These are phyloP conservation scores for Raddia distichophylla DNA, from an alignment of 176 grass and related monocot genomes.

Conservation along the genomic window DNA sequence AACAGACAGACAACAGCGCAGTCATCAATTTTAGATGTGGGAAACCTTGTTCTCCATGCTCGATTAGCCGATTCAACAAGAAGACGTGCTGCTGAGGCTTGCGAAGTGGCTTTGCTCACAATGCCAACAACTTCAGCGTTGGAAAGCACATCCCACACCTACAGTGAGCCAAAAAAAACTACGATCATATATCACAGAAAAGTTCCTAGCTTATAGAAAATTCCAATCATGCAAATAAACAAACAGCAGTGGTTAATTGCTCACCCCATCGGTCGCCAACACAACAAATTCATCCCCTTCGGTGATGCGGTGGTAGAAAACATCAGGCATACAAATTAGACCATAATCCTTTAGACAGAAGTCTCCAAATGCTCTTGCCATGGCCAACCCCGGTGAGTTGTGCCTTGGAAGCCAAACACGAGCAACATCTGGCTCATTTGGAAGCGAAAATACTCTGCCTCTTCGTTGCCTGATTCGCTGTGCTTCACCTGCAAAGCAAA, in stretches of 20 bases:
- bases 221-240: slow-evolving; percentile 22
- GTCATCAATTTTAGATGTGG: slow-evolving; percentile 68
- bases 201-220: not conserved
- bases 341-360: slow-evolving; percentile 78
- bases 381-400: slow-evolving; percentile 70
- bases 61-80: slow-evolving; percentile 62
- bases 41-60: slow-evolving; percentile 58
- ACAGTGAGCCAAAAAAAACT: slow-evolving; percentile 18
- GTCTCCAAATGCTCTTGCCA: slow-evolving; percentile 88
- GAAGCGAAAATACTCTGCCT: slow-evolving; percentile 76
- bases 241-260: slow-evolving; percentile 24
- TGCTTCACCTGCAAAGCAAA: slow-evolving; percentile 66
- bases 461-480: slow-evolving; percentile 63
- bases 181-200: slow-evolving; percentile 12
- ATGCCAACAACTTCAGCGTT: slow-evolving; percentile 65
- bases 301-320: slow-evolving; percentile 59
- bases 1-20: slow-evolving; percentile 80
- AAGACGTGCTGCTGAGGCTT: slow-evolving; percentile 56
- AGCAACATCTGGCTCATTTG: slow-evolving; percentile 67
- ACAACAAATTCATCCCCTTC: slow-evolving; percentile 78
- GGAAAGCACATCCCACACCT: slow-evolving; percentile 88
- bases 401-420: slow-evolving; percentile 83
- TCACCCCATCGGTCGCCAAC: slow-evolving; percentile 81
- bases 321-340: slow-evolving; percentile 72
- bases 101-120: slow-evolving; percentile 48